Evolutionary conservation across 495 filamentous ascomycete species (phyloP), one percentile per base, ranked within the genome.

Genomic region (Penicillium bovifimosum): DNA sequence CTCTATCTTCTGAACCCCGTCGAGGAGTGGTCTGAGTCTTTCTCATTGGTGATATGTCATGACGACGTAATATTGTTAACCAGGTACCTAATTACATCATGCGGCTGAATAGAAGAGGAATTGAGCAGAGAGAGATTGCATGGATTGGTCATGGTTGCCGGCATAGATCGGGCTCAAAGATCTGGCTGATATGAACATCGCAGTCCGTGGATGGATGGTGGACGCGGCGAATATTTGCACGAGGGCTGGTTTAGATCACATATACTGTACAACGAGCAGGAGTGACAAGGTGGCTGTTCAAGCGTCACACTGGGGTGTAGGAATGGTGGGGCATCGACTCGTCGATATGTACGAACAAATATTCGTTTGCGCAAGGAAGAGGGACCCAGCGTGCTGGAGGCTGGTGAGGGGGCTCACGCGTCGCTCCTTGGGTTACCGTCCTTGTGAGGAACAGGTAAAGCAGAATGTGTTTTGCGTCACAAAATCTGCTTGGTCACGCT

Each of bases 21-120:
- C 24, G 5, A 3, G 18, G 0, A 6, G 9, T 13, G 9, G 10
- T 31, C n/a, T 3, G 16, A 16, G 9, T 33, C 1, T 2, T 31
- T 44, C 18, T 14, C 14, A 24, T 11, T 13, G 11, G 38, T 33
- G 6, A 6, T 35, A 17, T 35, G 39, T 50, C 48, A 50, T 42
- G 48, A 27, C 11, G 39, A 50, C 39, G 38, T 42, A 33, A 27
- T 42, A 34, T 34, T 50, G 11, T 3, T 13, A 34, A 39, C 41
- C 5, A 11, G 18, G 43, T 34, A 24, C 20, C 20, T 24, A 46
- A n/a, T 47, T 53, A 38, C 35, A 52, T 53, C 42, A 38, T 53
- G 35, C 41, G 28, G 47, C 28, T 41, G 26, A 50, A 41, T 26
- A 41, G 9, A 33, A 35, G 6, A 26, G 7, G 6, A 26, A 36